A percentile compares a stretch with the other conserved stretches of the same genome.
Evolutionary conservation across 2,329 filamentous ascomycete species (phyloP).

Genomic region (Fusarium clavum): DNA sequence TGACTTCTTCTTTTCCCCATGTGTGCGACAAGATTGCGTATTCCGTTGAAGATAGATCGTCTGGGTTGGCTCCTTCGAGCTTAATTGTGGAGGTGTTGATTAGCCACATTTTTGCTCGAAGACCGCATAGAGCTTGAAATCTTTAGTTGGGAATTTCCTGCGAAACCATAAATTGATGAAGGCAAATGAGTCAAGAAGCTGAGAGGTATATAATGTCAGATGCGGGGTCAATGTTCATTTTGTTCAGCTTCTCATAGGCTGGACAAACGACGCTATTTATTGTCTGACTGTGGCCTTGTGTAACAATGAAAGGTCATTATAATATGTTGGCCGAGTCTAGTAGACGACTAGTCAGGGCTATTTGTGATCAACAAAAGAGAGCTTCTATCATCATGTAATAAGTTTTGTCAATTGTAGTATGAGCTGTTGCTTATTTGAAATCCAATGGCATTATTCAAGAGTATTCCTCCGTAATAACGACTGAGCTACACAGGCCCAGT

Average conservation of each 20-base stretch:
- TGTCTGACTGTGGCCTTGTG: neutral
- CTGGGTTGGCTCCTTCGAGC: neutral
- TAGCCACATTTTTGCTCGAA: neutral
- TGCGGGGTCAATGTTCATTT: neutral
- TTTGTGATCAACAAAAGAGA: too few species aligned
- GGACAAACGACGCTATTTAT: neutral
- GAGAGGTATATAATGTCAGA: neutral
- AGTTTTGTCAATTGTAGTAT: too few species aligned
- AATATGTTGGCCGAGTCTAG: too few species aligned
- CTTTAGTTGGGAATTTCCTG: fast-evolving
- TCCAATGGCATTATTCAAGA: too few species aligned
- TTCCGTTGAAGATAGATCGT: neutral
- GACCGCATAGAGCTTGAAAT: fast-evolving
- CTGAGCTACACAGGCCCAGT: too few species aligned
- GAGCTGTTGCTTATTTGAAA: too few species aligned
- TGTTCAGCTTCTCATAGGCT: neutral
- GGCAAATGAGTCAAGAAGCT: neutral
- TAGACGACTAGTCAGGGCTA: too few species aligned
- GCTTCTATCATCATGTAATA: too few species aligned
- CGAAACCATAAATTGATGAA: neutral
- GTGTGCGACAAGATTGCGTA: conserved; percentile 16
- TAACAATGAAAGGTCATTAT: neutral
- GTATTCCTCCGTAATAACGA: too few species aligned
- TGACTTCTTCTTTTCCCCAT: neutral
- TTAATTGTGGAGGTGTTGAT: neutral